A percentile compares a stretch with the other conserved stretches of the same genome.
Conservation (phyloP, 768 basidiomycete species). For the Clitopilus hobsonii region DNA sequence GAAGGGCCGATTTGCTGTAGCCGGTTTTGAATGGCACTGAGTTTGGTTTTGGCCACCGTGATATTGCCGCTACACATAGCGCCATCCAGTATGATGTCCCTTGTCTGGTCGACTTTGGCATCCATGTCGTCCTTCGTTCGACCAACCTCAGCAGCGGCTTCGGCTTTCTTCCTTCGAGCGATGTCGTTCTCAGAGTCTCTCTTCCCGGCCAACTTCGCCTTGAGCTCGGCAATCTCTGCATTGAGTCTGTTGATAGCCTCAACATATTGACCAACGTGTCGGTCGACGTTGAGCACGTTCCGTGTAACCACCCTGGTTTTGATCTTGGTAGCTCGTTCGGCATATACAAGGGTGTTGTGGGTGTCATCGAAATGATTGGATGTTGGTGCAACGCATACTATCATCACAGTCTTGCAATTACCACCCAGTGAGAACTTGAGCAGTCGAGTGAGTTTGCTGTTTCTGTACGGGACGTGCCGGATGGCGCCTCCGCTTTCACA, state of each 20-base stretch:
- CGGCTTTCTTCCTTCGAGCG: constrained; percentile 60
- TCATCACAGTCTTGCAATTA: constrained; percentile 99
- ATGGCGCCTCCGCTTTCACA: constrained; percentile 88
- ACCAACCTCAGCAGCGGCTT: constrained; percentile 70
- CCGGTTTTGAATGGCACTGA: constrained; percentile 59
- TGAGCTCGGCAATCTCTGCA: constrained; percentile 77
- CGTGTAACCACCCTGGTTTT: constrained; percentile 96
- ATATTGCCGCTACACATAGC: constrained; percentile 70
- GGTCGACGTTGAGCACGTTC: constrained; percentile 91
- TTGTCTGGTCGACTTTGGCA: constrained; percentile 66
- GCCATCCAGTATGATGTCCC: constrained; percentile 68
- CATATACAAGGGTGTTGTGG: constrained; percentile 96
- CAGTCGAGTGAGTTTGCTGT: constrained; percentile 95
- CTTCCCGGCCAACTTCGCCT: constrained; percentile 78
- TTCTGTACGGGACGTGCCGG: constrained; percentile 93
- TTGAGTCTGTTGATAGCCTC: constrained; percentile 91
- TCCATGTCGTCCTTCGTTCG: constrained; percentile 70
- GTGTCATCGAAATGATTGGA: constrained; percentile 97
- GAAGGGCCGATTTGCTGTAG: constrained; percentile 51
- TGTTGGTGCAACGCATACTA: constrained; percentile 94
- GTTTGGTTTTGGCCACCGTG: constrained; percentile 61
- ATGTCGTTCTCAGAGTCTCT: constrained; percentile 57
- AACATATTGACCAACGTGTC: constrained; percentile 93
- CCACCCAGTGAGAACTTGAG: constrained; percentile 98
- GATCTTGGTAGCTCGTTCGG: constrained; percentile 96